Evolutionary conservation across 116 monocot genomes (phyloP).

Genomic region (Papilionanthe hybrid): DNA sequence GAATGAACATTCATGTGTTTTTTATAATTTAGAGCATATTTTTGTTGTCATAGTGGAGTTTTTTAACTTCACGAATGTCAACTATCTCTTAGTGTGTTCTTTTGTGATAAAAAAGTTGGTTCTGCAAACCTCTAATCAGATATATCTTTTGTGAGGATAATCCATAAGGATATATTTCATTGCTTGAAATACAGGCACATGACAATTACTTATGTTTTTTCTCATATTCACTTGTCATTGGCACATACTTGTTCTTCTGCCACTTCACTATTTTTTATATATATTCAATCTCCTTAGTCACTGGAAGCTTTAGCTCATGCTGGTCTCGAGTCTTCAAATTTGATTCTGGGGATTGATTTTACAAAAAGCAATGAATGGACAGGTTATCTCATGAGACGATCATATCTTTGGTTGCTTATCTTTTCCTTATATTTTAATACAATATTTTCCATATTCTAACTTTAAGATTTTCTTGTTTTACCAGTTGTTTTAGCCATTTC

Average conservation of each 20-base stretch:
- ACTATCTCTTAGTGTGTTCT: too few relatives aligned
- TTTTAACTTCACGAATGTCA: too few relatives aligned
- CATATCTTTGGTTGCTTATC: background rate
- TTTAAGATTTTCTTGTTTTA: background rate
- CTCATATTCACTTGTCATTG: too few relatives aligned
- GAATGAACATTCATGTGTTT: too few relatives aligned
- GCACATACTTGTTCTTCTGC: background rate
- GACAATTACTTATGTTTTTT: too few relatives aligned
- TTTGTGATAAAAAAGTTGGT: too few relatives aligned
- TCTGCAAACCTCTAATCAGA: too few relatives aligned
- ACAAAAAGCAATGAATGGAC: slow-evolving; percentile 99
- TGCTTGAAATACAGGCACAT: too few relatives aligned
- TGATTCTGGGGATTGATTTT: slow-evolving; percentile 91
- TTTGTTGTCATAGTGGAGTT: too few relatives aligned
- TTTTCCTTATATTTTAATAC: background rate
- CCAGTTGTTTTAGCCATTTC: background rate
- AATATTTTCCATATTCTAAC: background rate
- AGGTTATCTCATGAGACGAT: slow-evolving; percentile 30
- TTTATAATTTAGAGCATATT: too few relatives aligned
- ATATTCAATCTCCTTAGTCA: slow-evolving; percentile 30
- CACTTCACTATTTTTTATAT: background rate
- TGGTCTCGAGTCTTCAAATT: slow-evolving; percentile 88
- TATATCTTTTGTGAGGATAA: too few relatives aligned
- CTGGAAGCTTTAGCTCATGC: slow-evolving; percentile 72
- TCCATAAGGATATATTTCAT: too few relatives aligned